Evolutionary conservation across 2,329 filamentous ascomycete genomes (phyloP), one percentile per base, ranked within the genome.

Genomic region (Fusarium sp.): DNA sequence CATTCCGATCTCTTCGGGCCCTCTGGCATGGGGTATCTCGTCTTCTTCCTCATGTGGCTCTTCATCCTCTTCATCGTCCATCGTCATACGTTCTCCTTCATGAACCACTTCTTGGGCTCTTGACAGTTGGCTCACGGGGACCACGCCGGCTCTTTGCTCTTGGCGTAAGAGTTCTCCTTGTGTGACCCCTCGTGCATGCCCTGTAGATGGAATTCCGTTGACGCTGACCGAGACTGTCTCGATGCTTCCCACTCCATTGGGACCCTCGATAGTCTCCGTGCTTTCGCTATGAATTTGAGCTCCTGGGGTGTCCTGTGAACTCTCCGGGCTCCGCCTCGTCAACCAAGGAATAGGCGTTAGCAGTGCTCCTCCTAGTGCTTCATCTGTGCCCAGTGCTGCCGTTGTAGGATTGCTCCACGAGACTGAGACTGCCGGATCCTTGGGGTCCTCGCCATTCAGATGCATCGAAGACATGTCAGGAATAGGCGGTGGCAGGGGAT

Each of bases 261-360:
- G 93, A 0, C 93, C 93, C 57, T 95, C 92, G 38, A 95, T 93
- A 22, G 92, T 94, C 83, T 94, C 91, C 0, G 92, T 94, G 79
- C 89, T 91, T 80, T 95, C 92, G 41, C 91, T 94, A 77, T 91
- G 89, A 20, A 88, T 83, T 64, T 85, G 85, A 45, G 81, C 80
- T 70, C 81, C 82, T 36, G 77, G 75, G 6, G 76, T 78, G 20
- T 76, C 77, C 12, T 74, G 75, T 56, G 55, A 75, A 61, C 74
- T 79, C 60, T 81, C 79, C 9, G 80, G 78, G 35, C 79, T 81
- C 41, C 75, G 79, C 44, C 84, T 82, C 31, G 83, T 86, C 56
- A 98, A 85, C 96, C 96, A 99, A 1, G 95, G 93, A 64, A 99
- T 98, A 2, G 95, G 96, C 2, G 95, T 98, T 55, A 99, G 86